A percentile compares a stretch with the other conserved stretches of the same genome.
phyloP scores from a whole-genome alignment of 768 basidiomycete genomes.

The Xerocomellus intermedius region DNA sequence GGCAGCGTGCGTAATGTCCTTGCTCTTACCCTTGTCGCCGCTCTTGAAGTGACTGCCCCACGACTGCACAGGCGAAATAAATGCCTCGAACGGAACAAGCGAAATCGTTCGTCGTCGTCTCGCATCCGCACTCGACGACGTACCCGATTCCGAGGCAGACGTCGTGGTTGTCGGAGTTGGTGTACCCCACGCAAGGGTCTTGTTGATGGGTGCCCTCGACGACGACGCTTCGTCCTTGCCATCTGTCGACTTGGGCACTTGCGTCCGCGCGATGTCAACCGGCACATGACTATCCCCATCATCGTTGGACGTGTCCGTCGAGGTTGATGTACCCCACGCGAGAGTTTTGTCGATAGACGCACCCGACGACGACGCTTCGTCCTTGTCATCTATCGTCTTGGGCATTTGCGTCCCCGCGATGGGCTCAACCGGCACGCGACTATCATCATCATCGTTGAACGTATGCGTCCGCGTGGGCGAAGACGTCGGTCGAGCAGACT shows the following conservation, averaged over 20 bases:
- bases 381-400: not conserved
- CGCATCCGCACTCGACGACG: not conserved
- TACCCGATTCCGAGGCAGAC: not conserved
- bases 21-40: slow-evolving; percentile 2
- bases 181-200: not conserved
- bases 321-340: not conserved
- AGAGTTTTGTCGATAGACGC: not conserved
- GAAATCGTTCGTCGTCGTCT: not conserved
- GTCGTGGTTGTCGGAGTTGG: not conserved
- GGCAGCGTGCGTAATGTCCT: not conserved
- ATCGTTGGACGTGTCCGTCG: not conserved
- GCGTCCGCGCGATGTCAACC: not conserved
- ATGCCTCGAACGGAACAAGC: slow-evolving; percentile 17
- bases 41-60: not conserved
- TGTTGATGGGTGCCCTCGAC: not conserved
- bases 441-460: not conserved
- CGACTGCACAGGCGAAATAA: slow-evolving; percentile 19
- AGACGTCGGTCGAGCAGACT: not conserved
- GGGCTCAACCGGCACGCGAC: not conserved
- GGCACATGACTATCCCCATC: not conserved
- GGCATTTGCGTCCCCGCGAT: not conserved
- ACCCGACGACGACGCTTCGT: not conserved
- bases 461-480: not conserved
- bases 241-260: not conserved
- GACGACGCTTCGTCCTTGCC: not conserved